Percentiles rank a stretch among this genome's conserved stretches.
Evolutionary conservation across 371 early-diverging fungal genomes (phyloP).

Genomic region (Coemansia sp.): DNA sequence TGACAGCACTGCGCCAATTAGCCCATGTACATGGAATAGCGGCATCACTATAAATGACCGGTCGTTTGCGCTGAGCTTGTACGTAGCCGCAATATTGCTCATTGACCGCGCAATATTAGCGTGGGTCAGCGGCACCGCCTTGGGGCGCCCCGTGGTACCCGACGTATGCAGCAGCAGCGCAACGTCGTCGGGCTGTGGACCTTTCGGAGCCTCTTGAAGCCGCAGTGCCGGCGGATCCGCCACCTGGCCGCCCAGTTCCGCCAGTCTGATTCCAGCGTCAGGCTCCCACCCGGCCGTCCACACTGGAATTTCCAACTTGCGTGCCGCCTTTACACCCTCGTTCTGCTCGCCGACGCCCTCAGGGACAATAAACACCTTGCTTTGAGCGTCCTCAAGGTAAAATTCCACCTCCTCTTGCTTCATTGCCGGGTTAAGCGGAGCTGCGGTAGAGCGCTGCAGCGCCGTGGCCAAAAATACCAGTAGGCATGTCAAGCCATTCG

Average conservation of each 20-base stretch:
- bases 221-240: conserved; percentile 10
- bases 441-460: conserved; percentile 64
- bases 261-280: conserved; percentile 31
- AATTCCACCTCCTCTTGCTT: conserved; percentile 75
- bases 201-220: neutral
- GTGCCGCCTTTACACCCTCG: conserved; percentile 67
- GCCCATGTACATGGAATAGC: conserved; percentile 90
- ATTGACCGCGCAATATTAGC: conserved; percentile 72
- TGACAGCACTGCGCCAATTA: conserved; percentile 76
- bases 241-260: conserved; percentile 22
- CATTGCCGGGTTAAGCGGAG: conserved; percentile 79
- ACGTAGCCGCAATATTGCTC: conserved; percentile 71
- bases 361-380: conserved; percentile 67
- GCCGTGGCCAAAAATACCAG: conserved; percentile 70
- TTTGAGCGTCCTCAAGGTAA: conserved; percentile 73
- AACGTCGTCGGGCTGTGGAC: conserved; percentile 59
- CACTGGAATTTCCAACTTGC: conserved; percentile 56
- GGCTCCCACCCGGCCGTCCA: conserved; percentile 62
- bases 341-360: conserved; percentile 54
- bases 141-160: conserved; percentile 82
- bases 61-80: conserved; percentile 64
- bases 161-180: conserved; percentile 82
- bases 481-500: conserved; percentile 70
- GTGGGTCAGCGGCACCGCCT: conserved; percentile 88
- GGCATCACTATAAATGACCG: conserved; percentile 83